Base-by-base conservation (phyloP, 1,284 basidiomycete species). In the Sanghuangporus weigelae region DNA sequence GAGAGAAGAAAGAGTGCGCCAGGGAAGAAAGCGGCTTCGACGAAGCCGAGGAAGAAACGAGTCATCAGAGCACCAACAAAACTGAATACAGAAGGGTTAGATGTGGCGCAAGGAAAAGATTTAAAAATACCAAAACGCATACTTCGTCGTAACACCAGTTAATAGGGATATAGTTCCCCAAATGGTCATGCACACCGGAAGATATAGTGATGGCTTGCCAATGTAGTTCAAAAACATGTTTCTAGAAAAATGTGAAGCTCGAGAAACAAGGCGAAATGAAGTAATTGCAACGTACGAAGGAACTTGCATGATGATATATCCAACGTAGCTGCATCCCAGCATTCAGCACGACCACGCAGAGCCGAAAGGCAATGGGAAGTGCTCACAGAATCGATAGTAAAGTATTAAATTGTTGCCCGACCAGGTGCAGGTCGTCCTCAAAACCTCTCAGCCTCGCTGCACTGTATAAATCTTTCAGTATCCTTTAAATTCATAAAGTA, bases 391-490 rank as follows among this genome's bases (percentile, higher is more conserved):
- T 84, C 23, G 85, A 86, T 31, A 94, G 74, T 23, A 92, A 74
- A 0, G 87, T 89, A 10, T 85, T 82, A 71, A 92, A 93, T 70
- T 92, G 80, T 49, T 78, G 77, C 26, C 84, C 87, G 58, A 81
- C 77, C 42, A 92, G 77, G 38, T 82, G 70, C n/a, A 93, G 77
- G 70, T 92, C 90, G 49, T 77, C 73, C 70, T 92, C 89, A 65
- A 92, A 85, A 1, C 90, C 90, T 64, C 82, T 79, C 46, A 90
- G 70, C 51, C 87, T 76, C 16, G 89, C 88, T 16, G 87, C 87
- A 60, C 85, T 86, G 67, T 56, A 48, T 23, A n/a, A 19, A 48
- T 19, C 56, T 46, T 8, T 62, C 50, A 42, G 19, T 35, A 56
- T 10, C 21, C 31, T 10, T 48, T 14, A 51, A 31, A 23, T 62